Conservation (phyloP, 345 rosid genomes). For the Carallia brachiata region DNA sequence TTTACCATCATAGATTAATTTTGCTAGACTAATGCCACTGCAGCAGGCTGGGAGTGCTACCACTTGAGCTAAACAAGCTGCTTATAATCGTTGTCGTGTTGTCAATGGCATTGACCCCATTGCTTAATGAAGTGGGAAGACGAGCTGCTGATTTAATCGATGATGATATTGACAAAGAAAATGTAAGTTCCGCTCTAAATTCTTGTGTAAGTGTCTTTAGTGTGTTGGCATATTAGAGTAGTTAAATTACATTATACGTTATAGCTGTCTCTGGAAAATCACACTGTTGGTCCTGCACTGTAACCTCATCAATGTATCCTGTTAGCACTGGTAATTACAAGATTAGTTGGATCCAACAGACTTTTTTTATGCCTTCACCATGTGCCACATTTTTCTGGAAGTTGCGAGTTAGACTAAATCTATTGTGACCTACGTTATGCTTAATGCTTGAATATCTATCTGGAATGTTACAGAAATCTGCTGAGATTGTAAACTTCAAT, state of each 20-base stretch:
- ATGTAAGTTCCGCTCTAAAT: constrained; percentile 35
- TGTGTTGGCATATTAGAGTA: background rate
- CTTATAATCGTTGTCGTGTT: constrained; percentile 92
- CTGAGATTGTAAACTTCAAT: constrained; percentile 57
- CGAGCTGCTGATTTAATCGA: constrained; percentile 77
- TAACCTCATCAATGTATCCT: too few relatives aligned
- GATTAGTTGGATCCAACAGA: too few relatives aligned
- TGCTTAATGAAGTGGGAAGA: constrained; percentile 82
- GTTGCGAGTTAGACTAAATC: background rate
- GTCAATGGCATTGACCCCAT: constrained; percentile 96
- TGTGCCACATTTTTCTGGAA: background rate
- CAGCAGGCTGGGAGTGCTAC: constrained; percentile 91
- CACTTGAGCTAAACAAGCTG: constrained; percentile 95
- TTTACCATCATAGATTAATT: constrained; percentile 3
- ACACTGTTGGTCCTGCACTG: too few relatives aligned
- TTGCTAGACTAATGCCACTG: constrained; percentile 14
- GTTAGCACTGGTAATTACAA: too few relatives aligned
- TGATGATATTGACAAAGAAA: constrained; percentile 40
- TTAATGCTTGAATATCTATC: constrained; percentile 4
- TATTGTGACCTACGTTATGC: background rate
- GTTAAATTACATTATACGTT: background rate
- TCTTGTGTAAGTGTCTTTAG: constrained; percentile 10
- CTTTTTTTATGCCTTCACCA: background rate
- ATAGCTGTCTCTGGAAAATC: background rate
- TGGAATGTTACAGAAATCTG: constrained; percentile 43